A percentile compares a stretch with the other conserved stretches of the same genome.
Conservation (phyloP, 2,329 filamentous ascomycete species). For the Fusarium udum region DNA sequence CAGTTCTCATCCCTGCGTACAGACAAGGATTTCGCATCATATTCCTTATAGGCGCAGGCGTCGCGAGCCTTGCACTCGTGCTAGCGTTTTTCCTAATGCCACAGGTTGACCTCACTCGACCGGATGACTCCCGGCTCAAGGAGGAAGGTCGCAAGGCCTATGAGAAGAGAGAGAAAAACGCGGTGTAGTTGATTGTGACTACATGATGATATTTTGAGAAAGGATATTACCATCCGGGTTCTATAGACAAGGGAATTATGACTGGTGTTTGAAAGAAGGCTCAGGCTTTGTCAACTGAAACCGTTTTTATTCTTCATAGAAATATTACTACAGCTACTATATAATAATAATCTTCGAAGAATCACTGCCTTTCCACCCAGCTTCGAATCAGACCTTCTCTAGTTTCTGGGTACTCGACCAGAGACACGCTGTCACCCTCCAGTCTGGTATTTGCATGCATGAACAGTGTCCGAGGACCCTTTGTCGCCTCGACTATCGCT, state of each 20-base stretch:
- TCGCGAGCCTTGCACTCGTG: constrained; percentile 50
- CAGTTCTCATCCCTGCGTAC: constrained; percentile 50
- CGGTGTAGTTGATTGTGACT: neutral
- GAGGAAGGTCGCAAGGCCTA: constrained; percentile 45
- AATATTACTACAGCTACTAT: neutral
- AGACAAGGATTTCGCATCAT: constrained; percentile 50
- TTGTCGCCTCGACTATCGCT: neutral
- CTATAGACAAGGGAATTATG: neutral
- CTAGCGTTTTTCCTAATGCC: constrained; percentile 53
- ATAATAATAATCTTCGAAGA: neutral
- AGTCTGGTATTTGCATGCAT: neutral
- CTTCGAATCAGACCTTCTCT: neutral
- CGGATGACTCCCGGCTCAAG: constrained; percentile 51
- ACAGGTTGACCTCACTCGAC: constrained; percentile 49
- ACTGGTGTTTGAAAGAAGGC: neutral
- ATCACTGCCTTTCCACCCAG: neutral
- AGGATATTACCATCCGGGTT: neutral
- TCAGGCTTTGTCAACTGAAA: no score
- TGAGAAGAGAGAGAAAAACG: constrained; percentile 14
- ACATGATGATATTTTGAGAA: neutral
- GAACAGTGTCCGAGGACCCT: neutral
- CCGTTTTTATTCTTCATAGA: neutral
- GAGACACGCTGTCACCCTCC: neutral
- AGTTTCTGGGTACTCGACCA: neutral
- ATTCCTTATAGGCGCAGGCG: constrained; percentile 50